A percentile compares a stretch with the other conserved stretches of the same genome.
Evolutionary conservation across 2,329 filamentous ascomycete genomes (phyloP).

Genomic region (Cytospora schulzeri): DNA sequence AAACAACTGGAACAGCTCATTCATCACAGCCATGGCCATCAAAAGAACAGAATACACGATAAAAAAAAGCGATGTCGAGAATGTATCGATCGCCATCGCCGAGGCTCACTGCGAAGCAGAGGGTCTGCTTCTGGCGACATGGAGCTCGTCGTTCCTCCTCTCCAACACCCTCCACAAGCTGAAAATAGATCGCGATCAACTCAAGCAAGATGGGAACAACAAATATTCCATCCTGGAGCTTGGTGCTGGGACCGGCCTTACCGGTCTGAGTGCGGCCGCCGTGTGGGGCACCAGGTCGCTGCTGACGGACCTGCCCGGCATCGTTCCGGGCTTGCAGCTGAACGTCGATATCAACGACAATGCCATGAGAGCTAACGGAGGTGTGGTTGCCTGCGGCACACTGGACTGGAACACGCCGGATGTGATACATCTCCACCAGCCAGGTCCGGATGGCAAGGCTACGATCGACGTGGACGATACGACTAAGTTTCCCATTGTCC

Average conservation of each 20-base stretch:
- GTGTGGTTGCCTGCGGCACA: slow-evolving; percentile 11
- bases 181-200: slow-evolving; percentile 6
- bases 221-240: slow-evolving; percentile 23
- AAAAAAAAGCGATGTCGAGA: slow-evolving; percentile 4
- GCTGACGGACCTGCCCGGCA: slow-evolving; percentile 25
- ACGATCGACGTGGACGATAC: slow-evolving; percentile 15
- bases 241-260: slow-evolving; percentile 26
- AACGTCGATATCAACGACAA: slow-evolving; percentile 23
- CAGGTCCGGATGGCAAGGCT: background rate
- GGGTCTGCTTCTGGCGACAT: slow-evolving; percentile 23
- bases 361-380: slow-evolving; percentile 6
- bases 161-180: slow-evolving; percentile 24
- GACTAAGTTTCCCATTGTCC: slow-evolving; percentile 23
- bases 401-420: slow-evolving; percentile 26
- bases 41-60: slow-evolving; percentile 15
- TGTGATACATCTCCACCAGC: background rate
- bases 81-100: slow-evolving; percentile 19
- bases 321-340: slow-evolving; percentile 25
- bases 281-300: slow-evolving; percentile 19
- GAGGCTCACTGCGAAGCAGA: slow-evolving; percentile 25
- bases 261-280: slow-evolving; percentile 18
- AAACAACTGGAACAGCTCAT: background rate
- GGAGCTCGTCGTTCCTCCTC: slow-evolving; percentile 27
- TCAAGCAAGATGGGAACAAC: background rate
- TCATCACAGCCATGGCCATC: slow-evolving; percentile 6